A percentile compares a stretch with the other conserved stretches of the same genome.
Conservation (phyloP, 164 flowering plant genomes). For the Piper longum region DNA sequence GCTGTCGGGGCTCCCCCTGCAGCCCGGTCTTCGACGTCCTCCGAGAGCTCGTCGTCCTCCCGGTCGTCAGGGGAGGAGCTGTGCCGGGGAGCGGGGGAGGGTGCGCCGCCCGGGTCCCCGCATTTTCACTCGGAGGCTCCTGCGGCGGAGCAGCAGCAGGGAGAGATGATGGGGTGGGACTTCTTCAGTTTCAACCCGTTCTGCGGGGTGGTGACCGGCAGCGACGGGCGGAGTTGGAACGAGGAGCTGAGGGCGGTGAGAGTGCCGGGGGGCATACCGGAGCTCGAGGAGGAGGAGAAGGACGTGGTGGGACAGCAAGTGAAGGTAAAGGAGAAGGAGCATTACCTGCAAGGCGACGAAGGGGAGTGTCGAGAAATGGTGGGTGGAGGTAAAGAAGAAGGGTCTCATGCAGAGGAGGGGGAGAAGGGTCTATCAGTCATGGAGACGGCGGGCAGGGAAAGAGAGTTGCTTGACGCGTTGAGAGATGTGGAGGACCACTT, state of each 20-base stretch:
- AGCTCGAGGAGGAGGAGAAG: constrained; percentile 9
- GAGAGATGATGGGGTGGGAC: constrained; percentile 23
- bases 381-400: constrained; percentile 9
- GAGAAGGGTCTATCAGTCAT: constrained; percentile 48
- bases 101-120: constrained; percentile 6
- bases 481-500: constrained; percentile 77
- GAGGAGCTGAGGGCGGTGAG: constrained; percentile 75
- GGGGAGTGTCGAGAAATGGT: constrained; percentile 29
- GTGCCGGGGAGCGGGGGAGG: constrained; percentile 1
- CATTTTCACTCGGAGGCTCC: constrained; percentile 12
- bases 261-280: constrained; percentile 57
- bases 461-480: constrained; percentile 77
- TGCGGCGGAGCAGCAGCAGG: constrained; percentile 18
- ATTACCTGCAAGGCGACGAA: background rate
- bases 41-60: background rate
- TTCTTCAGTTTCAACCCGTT: constrained; percentile 38
- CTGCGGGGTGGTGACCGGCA: constrained; percentile 37
- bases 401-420: constrained; percentile 10
- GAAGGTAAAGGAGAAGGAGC: constrained; percentile 16
- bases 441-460: constrained; percentile 51
- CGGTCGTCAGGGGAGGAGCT: background rate
- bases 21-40: constrained; percentile 16
- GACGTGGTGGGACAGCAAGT: constrained; percentile 1
- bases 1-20: constrained; percentile 14
- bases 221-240: constrained; percentile 28